Percentiles rank a stretch among this genome's conserved stretches.
Conservation (phyloP, 345 rosid genomes). For the Arabis hirsuta region DNA sequence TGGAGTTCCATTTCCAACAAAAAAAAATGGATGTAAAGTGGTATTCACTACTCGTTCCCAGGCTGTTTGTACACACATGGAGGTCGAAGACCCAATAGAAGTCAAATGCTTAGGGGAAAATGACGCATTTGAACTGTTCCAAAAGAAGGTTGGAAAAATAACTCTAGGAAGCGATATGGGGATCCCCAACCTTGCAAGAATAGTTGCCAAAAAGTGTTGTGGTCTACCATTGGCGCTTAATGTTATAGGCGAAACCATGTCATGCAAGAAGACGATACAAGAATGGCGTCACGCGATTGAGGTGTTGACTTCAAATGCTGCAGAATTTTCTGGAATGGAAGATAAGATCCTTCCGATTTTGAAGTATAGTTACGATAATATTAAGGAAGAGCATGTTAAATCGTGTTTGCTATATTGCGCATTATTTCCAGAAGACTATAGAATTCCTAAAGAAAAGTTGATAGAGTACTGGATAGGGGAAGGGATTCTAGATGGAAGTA, state of each 20-base stretch:
- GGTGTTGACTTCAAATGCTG: constrained; percentile 37
- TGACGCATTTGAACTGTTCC: constrained; percentile 35
- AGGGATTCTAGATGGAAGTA: constrained; percentile 33
- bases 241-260: constrained; percentile 46
- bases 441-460: constrained; percentile 34
- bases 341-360: constrained; percentile 40
- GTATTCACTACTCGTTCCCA: constrained; percentile 25
- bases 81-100: constrained; percentile 5
- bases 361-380: constrained; percentile 44
- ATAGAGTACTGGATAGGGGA: constrained; percentile 45
- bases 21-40: constrained; percentile 1
- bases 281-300: constrained; percentile 46
- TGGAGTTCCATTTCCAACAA: constrained; percentile 29
- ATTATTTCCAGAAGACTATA: constrained; percentile 45
- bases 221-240: constrained; percentile 50
- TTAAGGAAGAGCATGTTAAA: constrained; percentile 17
- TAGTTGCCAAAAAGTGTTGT: constrained; percentile 41
- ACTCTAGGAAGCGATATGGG: constrained; percentile 3
- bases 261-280: constrained; percentile 29
- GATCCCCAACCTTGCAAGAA: constrained; percentile 39
- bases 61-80: constrained; percentile 24
- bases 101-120: neutral
- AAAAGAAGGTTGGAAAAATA: constrained; percentile 10
- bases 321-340: constrained; percentile 25
- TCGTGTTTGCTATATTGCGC: constrained; percentile 49